Evolutionary conservation across 495 filamentous ascomycete genomes (phyloP).

Genomic region (Tuber aestivum): DNA sequence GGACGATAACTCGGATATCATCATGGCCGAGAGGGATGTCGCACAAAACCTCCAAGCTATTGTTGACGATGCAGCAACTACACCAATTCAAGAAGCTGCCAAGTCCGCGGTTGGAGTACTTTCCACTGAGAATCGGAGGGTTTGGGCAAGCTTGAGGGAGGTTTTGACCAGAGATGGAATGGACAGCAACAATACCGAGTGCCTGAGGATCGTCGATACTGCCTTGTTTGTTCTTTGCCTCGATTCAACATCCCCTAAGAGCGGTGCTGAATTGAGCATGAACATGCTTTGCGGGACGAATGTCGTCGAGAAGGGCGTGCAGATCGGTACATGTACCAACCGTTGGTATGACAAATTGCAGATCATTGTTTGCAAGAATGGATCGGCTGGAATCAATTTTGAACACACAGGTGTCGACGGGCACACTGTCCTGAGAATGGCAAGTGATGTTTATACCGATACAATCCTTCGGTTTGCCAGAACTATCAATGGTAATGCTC

Average conservation of each 20-base stretch:
- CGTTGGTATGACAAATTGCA: constrained; percentile 99
- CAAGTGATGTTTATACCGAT: constrained; percentile 94
- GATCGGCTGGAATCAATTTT: constrained; percentile 96
- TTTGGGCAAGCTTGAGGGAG: constrained; percentile 87
- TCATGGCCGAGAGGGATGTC: constrained; percentile 96
- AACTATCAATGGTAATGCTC: constrained; percentile 92
- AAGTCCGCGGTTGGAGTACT: constrained; percentile 90
- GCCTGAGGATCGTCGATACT: constrained; percentile 87
- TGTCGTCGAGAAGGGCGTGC: constrained; percentile 83
- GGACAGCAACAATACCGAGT: constrained; percentile 85
- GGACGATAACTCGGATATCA: constrained; percentile 86
- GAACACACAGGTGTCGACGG: constrained; percentile 98
- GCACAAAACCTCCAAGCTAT: constrained; percentile 88
- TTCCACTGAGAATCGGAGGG: constrained; percentile 92
- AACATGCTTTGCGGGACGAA: constrained; percentile 98
- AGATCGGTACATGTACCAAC: constrained; percentile 96
- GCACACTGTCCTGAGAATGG: constrained; percentile 92
- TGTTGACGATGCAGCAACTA: constrained; percentile 80
- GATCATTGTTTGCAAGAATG: constrained; percentile 98
- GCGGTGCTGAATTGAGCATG: constrained; percentile 73
- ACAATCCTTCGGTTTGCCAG: constrained; percentile 94
- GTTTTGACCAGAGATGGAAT: constrained; percentile 77
- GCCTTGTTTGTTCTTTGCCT: constrained; percentile 88
- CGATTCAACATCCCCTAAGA: constrained; percentile 81
- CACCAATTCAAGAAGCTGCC: constrained; percentile 85